Percentiles rank a stretch among this genome's conserved stretches.
These are phyloP conservation scores for Jackrogersella minutella DNA, from an alignment of 495 filamentous ascomycete species.

Conservation along the genomic window DNA sequence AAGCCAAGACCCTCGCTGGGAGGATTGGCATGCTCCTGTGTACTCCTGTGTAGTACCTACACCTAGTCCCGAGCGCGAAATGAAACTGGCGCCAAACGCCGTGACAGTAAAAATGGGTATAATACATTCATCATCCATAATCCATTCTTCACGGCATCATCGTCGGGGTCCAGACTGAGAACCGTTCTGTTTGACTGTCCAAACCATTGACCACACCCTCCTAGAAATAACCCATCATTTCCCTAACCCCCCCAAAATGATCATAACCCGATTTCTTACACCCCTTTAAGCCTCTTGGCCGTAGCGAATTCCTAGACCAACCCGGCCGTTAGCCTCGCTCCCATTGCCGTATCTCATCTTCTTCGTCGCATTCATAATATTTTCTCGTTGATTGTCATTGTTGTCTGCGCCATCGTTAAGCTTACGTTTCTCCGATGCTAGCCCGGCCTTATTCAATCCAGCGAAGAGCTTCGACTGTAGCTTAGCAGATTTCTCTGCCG, in stretches of 20 bases:
- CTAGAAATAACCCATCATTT: not conserved
- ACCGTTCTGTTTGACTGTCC: not conserved
- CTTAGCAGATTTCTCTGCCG: conserved; percentile 55
- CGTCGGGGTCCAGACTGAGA: not conserved
- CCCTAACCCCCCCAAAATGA: not conserved
- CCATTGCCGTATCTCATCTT: conserved; percentile 63
- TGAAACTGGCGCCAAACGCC: conserved; percentile 15
- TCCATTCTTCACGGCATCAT: conserved; percentile 15
- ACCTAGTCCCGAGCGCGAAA: conserved; percentile 3
- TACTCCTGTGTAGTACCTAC: not conserved
- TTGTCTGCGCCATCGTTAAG: conserved; percentile 55
- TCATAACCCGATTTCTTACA: not conserved
- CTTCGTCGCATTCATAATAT: conserved; percentile 59
- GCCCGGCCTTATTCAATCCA: conserved; percentile 66
- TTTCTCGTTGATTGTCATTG: conserved; percentile 44
- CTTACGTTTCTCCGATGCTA: conserved; percentile 64
- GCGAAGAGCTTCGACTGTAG: conserved; percentile 76
- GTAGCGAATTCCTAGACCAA: conserved; percentile 72
- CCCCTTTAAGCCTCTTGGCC: conserved; percentile 35
- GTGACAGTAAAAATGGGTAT: conserved; percentile 15
- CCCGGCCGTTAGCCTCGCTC: conserved; percentile 47
- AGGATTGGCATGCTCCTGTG: not conserved
- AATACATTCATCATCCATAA: conserved; percentile 15
- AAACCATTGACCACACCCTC: not conserved
- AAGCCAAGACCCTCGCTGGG: not conserved